Evolutionary conservation across 139 green algal genomes (phyloP), one percentile per base, ranked within the genome.

Genomic region (Closterium sp.): DNA sequence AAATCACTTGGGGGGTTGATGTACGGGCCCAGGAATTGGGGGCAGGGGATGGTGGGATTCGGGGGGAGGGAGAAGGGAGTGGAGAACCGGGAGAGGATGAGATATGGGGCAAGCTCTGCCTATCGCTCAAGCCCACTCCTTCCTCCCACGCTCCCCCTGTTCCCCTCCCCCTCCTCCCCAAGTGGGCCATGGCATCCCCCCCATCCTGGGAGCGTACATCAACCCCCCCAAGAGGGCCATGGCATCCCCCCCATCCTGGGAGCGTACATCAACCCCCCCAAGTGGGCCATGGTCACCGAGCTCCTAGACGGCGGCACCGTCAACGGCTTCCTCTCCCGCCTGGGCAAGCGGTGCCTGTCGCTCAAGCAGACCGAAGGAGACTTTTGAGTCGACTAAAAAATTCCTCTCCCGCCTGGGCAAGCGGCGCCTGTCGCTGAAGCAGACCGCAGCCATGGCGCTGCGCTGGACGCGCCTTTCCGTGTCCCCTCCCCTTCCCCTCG

Each of bases 281-380:
- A 88, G 85, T 93, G 90, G 90, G 85, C 81, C 33, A 93, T 93
- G 30, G 33, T 93, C 2, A 91, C 90, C 16, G 90, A 93, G 85
- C 90, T 85, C 35, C 66, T 90, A 25, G 35, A 34, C 36, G 36
- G 85, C 3, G 90, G 90, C 33, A 90, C 69, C 25, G 85, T 93
- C 64, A 93, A 93, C 34, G 28, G 25, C 23, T 93, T 85, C 31
- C 84, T 90, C 9, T 83, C 85, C 2, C 85, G 33, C 31, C n/a
- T 86, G n/a, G 83, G 83, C 83, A 81, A n/a, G 89, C 76, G 83
- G 9, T 12, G 30, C 30, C 83, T 83, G 12, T 83, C 90, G 21
- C 12, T 81, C 21, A 34, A 81, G 25, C 90, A 89, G 33, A 84
- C n/a, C n/a, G n/a, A n/a, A n/a, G n/a, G n/a, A n/a, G n/a, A n/a